Conservation (phyloP, 768 basidiomycete genomes). For the Leccinum pellstonianum region DNA sequence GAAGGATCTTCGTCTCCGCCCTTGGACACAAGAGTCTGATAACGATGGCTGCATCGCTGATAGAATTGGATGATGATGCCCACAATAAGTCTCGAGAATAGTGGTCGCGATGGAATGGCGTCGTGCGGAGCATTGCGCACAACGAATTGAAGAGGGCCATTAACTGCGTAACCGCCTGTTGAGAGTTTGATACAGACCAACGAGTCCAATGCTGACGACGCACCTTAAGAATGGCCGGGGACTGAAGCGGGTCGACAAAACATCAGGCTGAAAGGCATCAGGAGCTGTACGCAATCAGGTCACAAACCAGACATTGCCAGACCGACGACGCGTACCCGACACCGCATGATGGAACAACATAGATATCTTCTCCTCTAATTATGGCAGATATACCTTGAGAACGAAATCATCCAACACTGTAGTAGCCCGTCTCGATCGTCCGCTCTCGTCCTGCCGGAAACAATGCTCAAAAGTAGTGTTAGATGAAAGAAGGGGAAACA, state of each 20-base stretch:
- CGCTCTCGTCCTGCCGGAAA: slow-evolving; percentile 67
- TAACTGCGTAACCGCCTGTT: slow-evolving; percentile 76
- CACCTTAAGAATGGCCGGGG: slow-evolving; percentile 75
- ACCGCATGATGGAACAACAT: slow-evolving; percentile 84
- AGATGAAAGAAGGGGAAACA: slow-evolving; percentile 24
- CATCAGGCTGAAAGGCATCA: slow-evolving; percentile 86
- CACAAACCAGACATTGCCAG: not conserved
- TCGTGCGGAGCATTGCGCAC: slow-evolving; percentile 85
- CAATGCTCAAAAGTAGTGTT: not conserved
- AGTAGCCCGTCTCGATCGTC: slow-evolving; percentile 77
- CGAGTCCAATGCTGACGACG: slow-evolving; percentile 1
- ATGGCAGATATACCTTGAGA: slow-evolving; percentile 86
- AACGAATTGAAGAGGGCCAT: slow-evolving; percentile 90
- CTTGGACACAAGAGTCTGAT: slow-evolving; percentile 66
- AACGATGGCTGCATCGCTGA: slow-evolving; percentile 87
- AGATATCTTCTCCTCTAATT: slow-evolving; percentile 92
- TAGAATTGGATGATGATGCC: slow-evolving; percentile 96
- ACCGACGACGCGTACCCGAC: slow-evolving; percentile 47
- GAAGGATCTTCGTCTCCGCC: slow-evolving; percentile 40
- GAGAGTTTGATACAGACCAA: slow-evolving; percentile 7
- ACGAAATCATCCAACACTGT: slow-evolving; percentile 88
- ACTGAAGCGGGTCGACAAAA: slow-evolving; percentile 61
- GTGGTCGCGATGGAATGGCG: slow-evolving; percentile 93
- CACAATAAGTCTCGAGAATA: slow-evolving; percentile 92
- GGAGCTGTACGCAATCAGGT: slow-evolving; percentile 46